phyloP scores from a whole-genome alignment of 768 basidiomycete species.

The Calocera viscosa region DNA sequence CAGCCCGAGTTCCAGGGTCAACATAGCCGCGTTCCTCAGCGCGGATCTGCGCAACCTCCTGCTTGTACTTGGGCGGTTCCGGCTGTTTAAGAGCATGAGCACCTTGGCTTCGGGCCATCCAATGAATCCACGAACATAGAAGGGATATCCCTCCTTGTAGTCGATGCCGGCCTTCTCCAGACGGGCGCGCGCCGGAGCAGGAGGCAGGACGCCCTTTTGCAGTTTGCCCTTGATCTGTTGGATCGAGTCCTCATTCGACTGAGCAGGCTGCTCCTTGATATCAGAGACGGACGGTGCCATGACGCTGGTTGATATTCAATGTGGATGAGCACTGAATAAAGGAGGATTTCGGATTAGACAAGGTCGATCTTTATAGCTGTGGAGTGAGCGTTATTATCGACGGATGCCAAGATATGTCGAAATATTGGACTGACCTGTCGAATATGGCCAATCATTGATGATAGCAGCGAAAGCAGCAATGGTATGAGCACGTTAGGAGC shows the following conservation, averaged over 20 bases:
- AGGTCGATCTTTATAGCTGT: neutral
- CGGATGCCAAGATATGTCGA: neutral
- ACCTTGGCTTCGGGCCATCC: neutral
- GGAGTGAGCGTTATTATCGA: neutral
- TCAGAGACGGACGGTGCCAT: conserved; percentile 10
- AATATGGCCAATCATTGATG: neutral
- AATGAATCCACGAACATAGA: neutral
- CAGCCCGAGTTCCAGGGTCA: conserved; percentile 23
- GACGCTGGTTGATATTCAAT: neutral
- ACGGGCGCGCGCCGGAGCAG: neutral
- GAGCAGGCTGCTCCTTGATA: neutral
- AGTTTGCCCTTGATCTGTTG: neutral
- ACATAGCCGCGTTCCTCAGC: conserved; percentile 9
- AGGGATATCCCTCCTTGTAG: conserved; percentile 9
- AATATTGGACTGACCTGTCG: neutral
- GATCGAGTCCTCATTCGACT: neutral
- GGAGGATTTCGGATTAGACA: neutral
- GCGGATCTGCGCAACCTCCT: conserved; percentile 8
- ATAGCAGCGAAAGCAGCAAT: neutral
- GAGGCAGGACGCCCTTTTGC: neutral
- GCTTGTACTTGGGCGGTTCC: conserved; percentile 6
- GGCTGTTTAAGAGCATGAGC: neutral
- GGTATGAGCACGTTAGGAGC: conserved; percentile 1
- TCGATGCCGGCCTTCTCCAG: conserved; percentile 7
- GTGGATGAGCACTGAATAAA: neutral